Base-by-base conservation (phyloP, 495 filamentous ascomycete species). In the Daldinia caldariorum region DNA sequence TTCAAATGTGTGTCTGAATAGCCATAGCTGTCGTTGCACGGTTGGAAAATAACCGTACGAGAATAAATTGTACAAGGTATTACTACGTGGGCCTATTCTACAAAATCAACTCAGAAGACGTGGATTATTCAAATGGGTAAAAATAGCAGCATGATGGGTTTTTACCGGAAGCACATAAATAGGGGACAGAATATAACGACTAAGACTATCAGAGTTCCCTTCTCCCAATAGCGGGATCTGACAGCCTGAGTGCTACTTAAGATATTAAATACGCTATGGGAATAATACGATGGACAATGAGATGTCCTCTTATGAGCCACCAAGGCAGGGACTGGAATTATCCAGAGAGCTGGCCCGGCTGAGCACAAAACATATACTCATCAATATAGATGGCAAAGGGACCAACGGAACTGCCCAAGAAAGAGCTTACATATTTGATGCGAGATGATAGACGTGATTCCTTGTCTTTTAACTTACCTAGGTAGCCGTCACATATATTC, bases 351-450 rank as follows among this genome's bases (percentile, higher is more conserved):
- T 3, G 31, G 55, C 55, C 55, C 54, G 66, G 66, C 55, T 63
- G 66, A 69, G 60, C 39, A 38, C 20, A 31, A 55, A 3, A 3
- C 31, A 14, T 32, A 32, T 13, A 29, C 10, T 22, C 14, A 13
- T 13, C 10, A 10, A 47, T 22, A 45, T 8, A 38, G 2, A 12
- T 6, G 45, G 20, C 7, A 9, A 41, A 68, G 29, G 39, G 51
- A 20, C 41, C 6, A 43, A 49, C 34, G 41, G 58, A 68, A 51
- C 53, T 51, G 32, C 59, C 59, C 51, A 45, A 53, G 53, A 13
- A 62, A 8, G 51, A 29, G 8, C 12, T 20, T 14, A 43, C 22
- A 8, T n/a, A 41, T 34, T 53, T 59, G 9, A 37, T n/a, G 6
- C 12, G 10, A 10, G 7, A 16, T 13, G 8, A 14, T 18, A 31